These are phyloP conservation scores for Russula abietina DNA, from an alignment of 768 basidiomycete genomes.

Conservation along the genomic window DNA sequence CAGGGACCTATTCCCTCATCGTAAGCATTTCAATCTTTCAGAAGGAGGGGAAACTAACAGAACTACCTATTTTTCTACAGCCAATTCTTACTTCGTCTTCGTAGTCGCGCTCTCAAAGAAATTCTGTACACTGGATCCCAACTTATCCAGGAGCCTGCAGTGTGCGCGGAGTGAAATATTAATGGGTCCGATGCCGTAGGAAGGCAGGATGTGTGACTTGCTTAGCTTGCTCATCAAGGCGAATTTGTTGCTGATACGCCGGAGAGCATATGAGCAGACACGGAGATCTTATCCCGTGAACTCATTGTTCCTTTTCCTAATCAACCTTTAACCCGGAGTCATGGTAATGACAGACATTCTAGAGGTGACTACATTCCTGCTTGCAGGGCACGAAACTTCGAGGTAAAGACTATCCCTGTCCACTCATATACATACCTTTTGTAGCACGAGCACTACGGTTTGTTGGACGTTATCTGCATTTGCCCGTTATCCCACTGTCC, in stretches of 20 bases:
- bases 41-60: not conserved
- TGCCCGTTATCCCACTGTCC: constrained; percentile 30
- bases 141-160: constrained; percentile 44
- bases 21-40: constrained; percentile 29
- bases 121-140: constrained; percentile 48
- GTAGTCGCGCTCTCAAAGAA: constrained; percentile 32
- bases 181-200: no score
- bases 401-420: constrained; percentile 1
- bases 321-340: not conserved
- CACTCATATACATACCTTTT: no score
- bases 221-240: no score
- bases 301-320: not conserved
- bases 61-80: constrained; percentile 18
- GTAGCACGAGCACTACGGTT: constrained; percentile 29
- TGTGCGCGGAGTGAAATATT: constrained; percentile 16
- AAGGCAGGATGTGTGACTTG: no score
- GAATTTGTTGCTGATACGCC: constrained; percentile 32
- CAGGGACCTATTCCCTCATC: no score
- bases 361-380: constrained; percentile 32
- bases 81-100: constrained; percentile 24
- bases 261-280: constrained; percentile 29
- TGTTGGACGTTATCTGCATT: constrained; percentile 35
- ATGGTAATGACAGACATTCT: not conserved
- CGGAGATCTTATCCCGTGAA: constrained; percentile 31
- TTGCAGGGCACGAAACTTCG: constrained; percentile 31